Evolutionary conservation across 1,284 basidiomycete genomes (phyloP).

Genomic region (Microstroma glucosiphilum): DNA sequence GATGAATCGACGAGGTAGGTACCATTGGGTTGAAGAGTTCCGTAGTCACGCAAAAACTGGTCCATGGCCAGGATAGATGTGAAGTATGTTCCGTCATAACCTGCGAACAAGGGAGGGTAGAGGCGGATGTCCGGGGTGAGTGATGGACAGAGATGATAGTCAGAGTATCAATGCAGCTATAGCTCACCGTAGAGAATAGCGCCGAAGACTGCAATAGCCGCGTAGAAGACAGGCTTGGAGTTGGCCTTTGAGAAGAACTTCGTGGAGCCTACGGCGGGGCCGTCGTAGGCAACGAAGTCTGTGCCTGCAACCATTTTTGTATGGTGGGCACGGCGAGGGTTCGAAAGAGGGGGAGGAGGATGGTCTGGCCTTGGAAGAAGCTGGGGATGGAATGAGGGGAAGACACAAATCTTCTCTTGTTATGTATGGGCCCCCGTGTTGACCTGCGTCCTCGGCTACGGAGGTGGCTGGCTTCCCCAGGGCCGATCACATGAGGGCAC

Average conservation of each 20-base stretch:
- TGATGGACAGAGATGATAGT: neutral
- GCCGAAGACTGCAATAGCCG: conserved; percentile 38
- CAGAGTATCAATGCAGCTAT: conserved; percentile 5
- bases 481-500: too few relatives aligned
- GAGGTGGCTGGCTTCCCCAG: too few relatives aligned
- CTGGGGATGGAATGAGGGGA: too few relatives aligned
- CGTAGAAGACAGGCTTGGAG: conserved; percentile 36
- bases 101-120: neutral
- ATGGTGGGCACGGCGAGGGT: too few relatives aligned
- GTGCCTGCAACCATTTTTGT: too few relatives aligned
- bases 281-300: neutral
- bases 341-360: too few relatives aligned
- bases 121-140: neutral
- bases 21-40: conserved; percentile 29
- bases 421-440: too few relatives aligned
- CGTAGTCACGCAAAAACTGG: conserved; percentile 38
- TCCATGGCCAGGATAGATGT: conserved; percentile 38
- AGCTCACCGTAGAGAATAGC: conserved; percentile 51
- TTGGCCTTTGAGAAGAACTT: conserved; percentile 45
- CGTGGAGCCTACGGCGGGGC: conserved; percentile 26
- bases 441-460: too few relatives aligned
- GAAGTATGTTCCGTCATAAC: conserved; percentile 33
- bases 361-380: too few relatives aligned
- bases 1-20: conserved; percentile 31
- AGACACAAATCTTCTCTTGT: too few relatives aligned